Evolutionary conservation across 2,329 filamentous ascomycete species (phyloP).

Genomic region (Aspergillus felis): DNA sequence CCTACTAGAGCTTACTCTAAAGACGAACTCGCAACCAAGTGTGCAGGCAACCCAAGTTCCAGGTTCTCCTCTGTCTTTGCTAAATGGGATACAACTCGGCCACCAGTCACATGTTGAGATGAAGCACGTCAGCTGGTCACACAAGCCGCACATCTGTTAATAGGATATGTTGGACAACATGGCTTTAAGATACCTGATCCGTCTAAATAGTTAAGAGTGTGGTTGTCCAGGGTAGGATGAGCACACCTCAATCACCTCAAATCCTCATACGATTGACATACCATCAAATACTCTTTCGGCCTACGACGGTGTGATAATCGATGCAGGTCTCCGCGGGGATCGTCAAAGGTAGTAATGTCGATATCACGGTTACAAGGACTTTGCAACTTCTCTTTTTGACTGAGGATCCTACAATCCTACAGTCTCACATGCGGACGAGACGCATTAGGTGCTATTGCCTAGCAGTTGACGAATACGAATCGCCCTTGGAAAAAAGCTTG

Average conservation of each 20-base stretch:
- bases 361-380: neutral
- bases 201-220: neutral
- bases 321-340: neutral
- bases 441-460: neutral
- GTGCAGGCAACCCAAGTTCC: neutral
- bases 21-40: neutral
- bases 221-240: neutral
- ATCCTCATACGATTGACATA: neutral
- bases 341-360: neutral
- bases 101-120: neutral
- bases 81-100: neutral
- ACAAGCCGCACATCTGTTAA: neutral
- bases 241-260: neutral
- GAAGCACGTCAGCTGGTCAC: neutral
- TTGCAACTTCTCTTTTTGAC: neutral
- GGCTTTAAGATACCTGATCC: neutral
- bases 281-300: neutral
- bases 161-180: neutral
- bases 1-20: neutral
- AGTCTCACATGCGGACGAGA: neutral
- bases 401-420: conserved; percentile 3
- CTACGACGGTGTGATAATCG: neutral
- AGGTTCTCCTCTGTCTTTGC: neutral
- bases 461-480: neutral
- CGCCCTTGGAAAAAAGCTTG: no score